These are phyloP conservation scores for Neocatenulostroma microsporum DNA, from an alignment of 2,329 filamentous ascomycete genomes.

Conservation along the genomic window DNA sequence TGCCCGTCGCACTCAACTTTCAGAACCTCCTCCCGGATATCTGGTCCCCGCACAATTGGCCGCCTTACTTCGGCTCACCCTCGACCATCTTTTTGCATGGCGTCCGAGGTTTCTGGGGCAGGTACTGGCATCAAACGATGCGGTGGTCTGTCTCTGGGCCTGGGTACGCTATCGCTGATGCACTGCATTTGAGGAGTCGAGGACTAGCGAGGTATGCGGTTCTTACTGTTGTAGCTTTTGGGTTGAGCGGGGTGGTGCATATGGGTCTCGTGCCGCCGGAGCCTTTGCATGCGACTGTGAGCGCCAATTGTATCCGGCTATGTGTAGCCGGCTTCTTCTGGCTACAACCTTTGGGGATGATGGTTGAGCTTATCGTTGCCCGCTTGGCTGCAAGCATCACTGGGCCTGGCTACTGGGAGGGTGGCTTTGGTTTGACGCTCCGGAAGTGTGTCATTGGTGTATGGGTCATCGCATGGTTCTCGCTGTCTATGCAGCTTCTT, in stretches of 20 bases:
- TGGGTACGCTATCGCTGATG: slow-evolving; percentile 18
- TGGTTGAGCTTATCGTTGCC: slow-evolving; percentile 16
- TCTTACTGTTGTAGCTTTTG: slow-evolving; percentile 20
- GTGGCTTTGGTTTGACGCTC: slow-evolving; percentile 2
- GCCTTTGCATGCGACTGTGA: slow-evolving; percentile 13
- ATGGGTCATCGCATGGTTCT: slow-evolving; percentile 20
- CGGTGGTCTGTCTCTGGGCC: slow-evolving; percentile 18
- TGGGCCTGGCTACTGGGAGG: not conserved
- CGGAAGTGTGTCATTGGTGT: slow-evolving; percentile 12
- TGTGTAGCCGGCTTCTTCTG: slow-evolving; percentile 22
- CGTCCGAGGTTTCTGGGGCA: slow-evolving; percentile 24
- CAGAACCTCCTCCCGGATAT: slow-evolving; percentile 11
- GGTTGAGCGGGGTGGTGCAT: slow-evolving; percentile 23
- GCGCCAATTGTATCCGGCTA: slow-evolving; percentile 9
- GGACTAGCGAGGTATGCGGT: slow-evolving; percentile 17
- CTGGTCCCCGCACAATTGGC: slow-evolving; percentile 24
- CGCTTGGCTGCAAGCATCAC: not conserved
- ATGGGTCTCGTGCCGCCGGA: slow-evolving; percentile 25
- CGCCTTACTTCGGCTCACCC: slow-evolving; percentile 23
- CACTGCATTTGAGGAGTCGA: slow-evolving; percentile 9
- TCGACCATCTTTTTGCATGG: slow-evolving; percentile 15
- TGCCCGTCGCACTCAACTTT: slow-evolving; percentile 19
- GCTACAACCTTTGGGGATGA: slow-evolving; percentile 22
- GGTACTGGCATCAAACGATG: slow-evolving; percentile 29
- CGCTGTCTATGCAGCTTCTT: slow-evolving; percentile 17